phyloP scores from a whole-genome alignment of 2,329 filamentous ascomycete species.

The Rosellinia necatrix region DNA sequence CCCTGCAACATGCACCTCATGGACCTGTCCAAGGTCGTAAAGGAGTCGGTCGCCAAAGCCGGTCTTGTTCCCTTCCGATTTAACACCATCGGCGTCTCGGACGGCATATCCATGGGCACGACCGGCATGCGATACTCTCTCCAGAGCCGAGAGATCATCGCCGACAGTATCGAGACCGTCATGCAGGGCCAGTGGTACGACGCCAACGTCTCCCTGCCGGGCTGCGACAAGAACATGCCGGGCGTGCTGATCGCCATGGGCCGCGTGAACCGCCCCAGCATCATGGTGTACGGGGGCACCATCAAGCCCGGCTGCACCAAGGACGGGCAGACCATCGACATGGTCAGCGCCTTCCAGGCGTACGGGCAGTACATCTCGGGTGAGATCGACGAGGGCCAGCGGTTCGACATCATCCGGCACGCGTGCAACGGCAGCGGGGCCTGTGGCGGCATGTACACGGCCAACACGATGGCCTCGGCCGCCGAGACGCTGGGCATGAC shows the following conservation, averaged over 20 bases:
- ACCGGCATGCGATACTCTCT: conserved; percentile 95
- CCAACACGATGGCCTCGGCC: conserved; percentile 76
- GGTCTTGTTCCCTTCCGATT: conserved; percentile 94
- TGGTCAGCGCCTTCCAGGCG: conserved; percentile 96
- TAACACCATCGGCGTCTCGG: conserved; percentile 98
- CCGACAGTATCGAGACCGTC: conserved; percentile 97
- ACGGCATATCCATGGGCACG: conserved; percentile 98
- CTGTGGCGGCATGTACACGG: conserved; percentile 85
- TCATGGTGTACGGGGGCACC: conserved; percentile 98
- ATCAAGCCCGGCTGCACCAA: conserved; percentile 89
- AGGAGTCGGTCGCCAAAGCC: conserved; percentile 65
- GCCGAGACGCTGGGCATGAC: conserved; percentile 78
- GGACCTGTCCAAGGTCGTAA: conserved; percentile 80
- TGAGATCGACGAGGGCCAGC: conserved; percentile 86
- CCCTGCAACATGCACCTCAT: conserved; percentile 99
- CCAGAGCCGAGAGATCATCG: conserved; percentile 94
- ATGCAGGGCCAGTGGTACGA: conserved; percentile 99
- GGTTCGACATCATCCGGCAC: conserved; percentile 92
- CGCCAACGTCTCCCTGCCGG: conserved; percentile 93
- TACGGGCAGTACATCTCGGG: conserved; percentile 95
- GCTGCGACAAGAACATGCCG: conserved; percentile 99
- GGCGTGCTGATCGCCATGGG: conserved; percentile 93
- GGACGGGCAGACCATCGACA: conserved; percentile 80
- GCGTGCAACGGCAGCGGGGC: conserved; percentile 85
- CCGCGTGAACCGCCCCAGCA: conserved; percentile 86